Conservation (phyloP, 1,284 basidiomycete species). For the Heterobasidion irregulare region DNA sequence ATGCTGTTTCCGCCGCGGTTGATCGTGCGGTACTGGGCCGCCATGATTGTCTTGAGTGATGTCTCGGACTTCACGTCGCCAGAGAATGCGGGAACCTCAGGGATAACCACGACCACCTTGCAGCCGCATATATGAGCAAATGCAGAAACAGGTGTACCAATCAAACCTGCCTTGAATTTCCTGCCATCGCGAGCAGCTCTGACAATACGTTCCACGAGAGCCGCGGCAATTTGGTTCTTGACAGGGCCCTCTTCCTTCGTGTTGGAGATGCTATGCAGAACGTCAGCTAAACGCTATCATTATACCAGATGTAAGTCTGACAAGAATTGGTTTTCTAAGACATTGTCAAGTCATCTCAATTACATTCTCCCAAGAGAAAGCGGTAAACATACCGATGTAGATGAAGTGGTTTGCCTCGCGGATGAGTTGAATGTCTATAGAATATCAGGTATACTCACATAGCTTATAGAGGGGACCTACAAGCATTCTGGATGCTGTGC, state of each 20-base stretch:
- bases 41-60: slow-evolving; percentile 76
- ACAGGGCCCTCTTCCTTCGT: slow-evolving; percentile 60
- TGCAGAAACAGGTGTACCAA: neutral
- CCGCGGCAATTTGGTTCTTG: slow-evolving; percentile 76
- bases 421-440: slow-evolving; percentile 74
- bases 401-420: slow-evolving; percentile 80
- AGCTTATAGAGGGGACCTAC: slow-evolving; percentile 34
- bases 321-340: slow-evolving; percentile 89
- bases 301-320: slow-evolving; percentile 29
- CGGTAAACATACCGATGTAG: slow-evolving; percentile 63
- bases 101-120: slow-evolving; percentile 75
- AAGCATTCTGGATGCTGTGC: slow-evolving; percentile 80
- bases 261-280: slow-evolving; percentile 59
- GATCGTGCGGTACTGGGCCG: slow-evolving; percentile 77
- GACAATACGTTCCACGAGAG: slow-evolving; percentile 77
- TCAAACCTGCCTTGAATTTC: slow-evolving; percentile 65
- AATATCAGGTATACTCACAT: neutral
- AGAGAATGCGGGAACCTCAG: slow-evolving; percentile 76
- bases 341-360: neutral
- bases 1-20: slow-evolving; percentile 84
- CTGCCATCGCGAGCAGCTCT: slow-evolving; percentile 61
- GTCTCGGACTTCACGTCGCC: slow-evolving; percentile 72
- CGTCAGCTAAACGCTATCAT: neutral
- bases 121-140: slow-evolving; percentile 1
- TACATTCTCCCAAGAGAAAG: neutral